Evolutionary conservation across 352 stramenopile genomes (phyloP).

Genomic region (Pythium oligandrum): DNA sequence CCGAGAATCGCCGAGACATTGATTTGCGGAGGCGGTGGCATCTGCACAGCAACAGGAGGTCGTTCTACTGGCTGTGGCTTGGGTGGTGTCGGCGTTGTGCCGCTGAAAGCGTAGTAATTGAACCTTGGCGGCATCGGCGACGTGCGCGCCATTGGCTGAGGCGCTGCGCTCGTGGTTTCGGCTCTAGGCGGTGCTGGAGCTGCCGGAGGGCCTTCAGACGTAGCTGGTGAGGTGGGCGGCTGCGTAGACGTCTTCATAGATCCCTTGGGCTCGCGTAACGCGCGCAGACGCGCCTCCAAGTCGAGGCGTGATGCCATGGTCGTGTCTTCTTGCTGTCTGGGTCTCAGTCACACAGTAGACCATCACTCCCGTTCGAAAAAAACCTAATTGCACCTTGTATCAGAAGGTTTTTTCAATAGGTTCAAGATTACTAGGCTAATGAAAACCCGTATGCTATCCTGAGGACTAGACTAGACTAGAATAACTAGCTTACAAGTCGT

Average conservation of each 20-base stretch:
- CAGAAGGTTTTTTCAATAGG: too few relatives aligned
- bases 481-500: slow-evolving; percentile 16
- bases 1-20: slow-evolving; percentile 38
- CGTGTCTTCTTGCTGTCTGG: not conserved
- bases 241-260: not conserved
- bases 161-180: not conserved
- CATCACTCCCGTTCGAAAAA: too few relatives aligned
- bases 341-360: too few relatives aligned
- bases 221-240: slow-evolving; percentile 3
- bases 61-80: too few relatives aligned
- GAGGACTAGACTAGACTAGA: too few relatives aligned
- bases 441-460: too few relatives aligned
- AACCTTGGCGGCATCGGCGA: slow-evolving; percentile 11
- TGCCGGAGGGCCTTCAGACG: not conserved
- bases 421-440: too few relatives aligned
- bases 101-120: too few relatives aligned
- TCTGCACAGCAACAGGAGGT: not conserved
- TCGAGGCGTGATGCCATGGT: slow-evolving; percentile 33
- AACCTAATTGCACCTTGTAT: too few relatives aligned
- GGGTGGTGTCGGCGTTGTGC: too few relatives aligned
- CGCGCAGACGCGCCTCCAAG: slow-evolving; percentile 56
- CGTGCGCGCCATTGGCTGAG: slow-evolving; percentile 12
- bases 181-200: slow-evolving; percentile 1
- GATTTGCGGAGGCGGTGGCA: slow-evolving; percentile 2
- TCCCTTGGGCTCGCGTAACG: slow-evolving; percentile 26